Conservation (phyloP, 371 early-diverging fungal genomes). For the Mucor racemosus region DNA sequence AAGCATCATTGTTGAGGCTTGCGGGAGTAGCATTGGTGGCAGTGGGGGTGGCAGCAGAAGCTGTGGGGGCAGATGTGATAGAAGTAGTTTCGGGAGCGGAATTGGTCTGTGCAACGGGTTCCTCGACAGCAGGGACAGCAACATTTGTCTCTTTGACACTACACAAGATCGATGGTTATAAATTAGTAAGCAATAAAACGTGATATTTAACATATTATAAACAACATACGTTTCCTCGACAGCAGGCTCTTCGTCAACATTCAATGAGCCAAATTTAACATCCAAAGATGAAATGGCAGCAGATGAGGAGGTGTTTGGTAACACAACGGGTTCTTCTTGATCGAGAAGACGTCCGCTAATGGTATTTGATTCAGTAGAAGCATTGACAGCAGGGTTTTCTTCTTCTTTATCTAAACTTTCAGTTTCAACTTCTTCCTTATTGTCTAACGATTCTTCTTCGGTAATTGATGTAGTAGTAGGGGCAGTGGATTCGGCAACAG, state of each 20-base stretch:
- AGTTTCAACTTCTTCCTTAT: not conserved
- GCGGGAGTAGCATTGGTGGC: slow-evolving; percentile 20
- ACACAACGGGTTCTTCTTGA: slow-evolving; percentile 88
- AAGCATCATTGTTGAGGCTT: slow-evolving; percentile 8
- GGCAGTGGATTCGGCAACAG: slow-evolving; percentile 15
- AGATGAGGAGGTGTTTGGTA: slow-evolving; percentile 62
- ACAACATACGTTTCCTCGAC: slow-evolving; percentile 28
- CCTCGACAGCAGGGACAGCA: slow-evolving; percentile 1
- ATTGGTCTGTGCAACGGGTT: slow-evolving; percentile 18
- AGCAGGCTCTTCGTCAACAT: slow-evolving; percentile 45
- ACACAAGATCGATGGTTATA: not conserved
- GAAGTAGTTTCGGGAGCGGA: not conserved
- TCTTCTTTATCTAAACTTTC: slow-evolving; percentile 10
- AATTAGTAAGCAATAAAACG: not conserved
- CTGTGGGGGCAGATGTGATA: slow-evolving; percentile 12
- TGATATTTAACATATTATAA: not conserved
- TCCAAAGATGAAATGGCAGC: slow-evolving; percentile 66
- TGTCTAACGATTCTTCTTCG: not conserved
- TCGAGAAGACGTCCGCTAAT: slow-evolving; percentile 59
- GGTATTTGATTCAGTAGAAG: slow-evolving; percentile 20
- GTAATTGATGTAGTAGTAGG: not conserved
- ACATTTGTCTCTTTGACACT: slow-evolving; percentile 20
- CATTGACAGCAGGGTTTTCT: slow-evolving; percentile 4
- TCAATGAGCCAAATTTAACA: slow-evolving; percentile 83
- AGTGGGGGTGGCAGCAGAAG: slow-evolving; percentile 17